Evolutionary conservation across 345 rosid genomes (phyloP).

Genomic region (Brassica juncea): DNA sequence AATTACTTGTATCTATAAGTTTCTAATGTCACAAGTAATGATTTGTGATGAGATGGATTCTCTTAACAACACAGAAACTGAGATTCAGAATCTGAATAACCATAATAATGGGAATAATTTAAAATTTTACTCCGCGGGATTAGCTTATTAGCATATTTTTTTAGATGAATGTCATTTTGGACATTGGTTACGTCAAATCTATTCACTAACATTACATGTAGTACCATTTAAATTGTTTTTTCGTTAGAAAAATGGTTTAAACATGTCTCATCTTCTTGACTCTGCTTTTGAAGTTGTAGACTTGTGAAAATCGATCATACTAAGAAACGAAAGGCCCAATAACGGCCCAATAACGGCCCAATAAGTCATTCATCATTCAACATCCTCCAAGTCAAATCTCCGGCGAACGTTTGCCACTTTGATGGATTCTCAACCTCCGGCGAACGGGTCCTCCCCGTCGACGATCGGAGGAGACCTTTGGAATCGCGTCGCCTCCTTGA

Average conservation of each 20-base stretch:
- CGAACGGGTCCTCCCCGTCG: constrained; percentile 31
- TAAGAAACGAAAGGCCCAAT: not conserved
- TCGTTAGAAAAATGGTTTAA: not conserved
- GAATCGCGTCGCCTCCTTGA: constrained; percentile 52
- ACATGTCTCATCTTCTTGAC: not conserved
- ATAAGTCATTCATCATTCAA: not conserved
- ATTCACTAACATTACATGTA: not conserved
- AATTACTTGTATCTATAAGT: too few relatives aligned
- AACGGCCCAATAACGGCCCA: constrained; percentile 9
- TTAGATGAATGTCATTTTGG: constrained; percentile 13
- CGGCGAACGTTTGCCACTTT: not conserved
- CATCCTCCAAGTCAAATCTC: not conserved
- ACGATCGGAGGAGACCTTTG: constrained; percentile 42
- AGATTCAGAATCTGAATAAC: constrained; percentile 43
- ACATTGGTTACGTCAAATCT: not conserved
- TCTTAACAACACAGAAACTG: constrained; percentile 6
- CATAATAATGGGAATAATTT: constrained; percentile 22
- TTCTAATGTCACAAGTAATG: too few relatives aligned
- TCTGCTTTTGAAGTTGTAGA: not conserved
- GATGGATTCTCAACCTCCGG: constrained; percentile 46
- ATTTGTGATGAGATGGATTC: too few relatives aligned
- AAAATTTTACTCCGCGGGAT: constrained; percentile 71
- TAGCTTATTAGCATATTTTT: constrained; percentile 71
- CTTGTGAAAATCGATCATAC: not conserved
- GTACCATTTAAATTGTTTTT: not conserved